Base-by-base conservation (phyloP, 306 rosid species). In the Comarum palustre region DNA sequence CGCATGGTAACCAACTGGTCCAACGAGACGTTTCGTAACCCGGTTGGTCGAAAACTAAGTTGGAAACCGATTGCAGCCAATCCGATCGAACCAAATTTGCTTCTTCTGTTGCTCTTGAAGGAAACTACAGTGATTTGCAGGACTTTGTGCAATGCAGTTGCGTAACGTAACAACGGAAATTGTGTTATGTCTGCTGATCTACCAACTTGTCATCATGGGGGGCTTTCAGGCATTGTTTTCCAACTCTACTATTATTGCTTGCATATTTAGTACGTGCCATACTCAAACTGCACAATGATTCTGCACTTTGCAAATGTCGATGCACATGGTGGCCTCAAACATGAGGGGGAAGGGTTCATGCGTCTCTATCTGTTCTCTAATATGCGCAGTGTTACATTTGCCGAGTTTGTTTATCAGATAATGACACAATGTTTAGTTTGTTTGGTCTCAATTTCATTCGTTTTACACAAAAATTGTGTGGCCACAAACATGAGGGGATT, bases 1-100 rank as follows among this genome's bases (percentile, higher is more conserved):
- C 69, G 65, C 65, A 69, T 66, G 72, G 84, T 39, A 79, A 83
- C 84, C 31, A 73, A 69, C 73, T 41, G 34, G 73, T 19, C 17
- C 34, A 57, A 57, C 20, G 39, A 65, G 63, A 76, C 72, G 75
- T 78, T 71, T 82, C 59, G 39, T 22, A 47, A 8, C 31, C 25
- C 17, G 42, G 76, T 77, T 77, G 79, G 85, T 77, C 76, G 71
- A 31, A 13, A 54, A 57, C 69, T 38, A 45, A 60, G 57, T 61
- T 31, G 73, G 69, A 54, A 77, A 4, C 61, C 55, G 52, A 9
- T 62, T 12, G 6, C 27, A 81, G 51, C 79, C 79, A 77, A 77
- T 73, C 25, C 43, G 60, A 4, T 39, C 17, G 69, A 81, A 73
- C 58, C 19, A 20, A 74, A 15, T 38, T 61, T 60, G 36, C 66